Conservation (phyloP, 768 basidiomycete species). For the Mycena galericulata region DNA sequence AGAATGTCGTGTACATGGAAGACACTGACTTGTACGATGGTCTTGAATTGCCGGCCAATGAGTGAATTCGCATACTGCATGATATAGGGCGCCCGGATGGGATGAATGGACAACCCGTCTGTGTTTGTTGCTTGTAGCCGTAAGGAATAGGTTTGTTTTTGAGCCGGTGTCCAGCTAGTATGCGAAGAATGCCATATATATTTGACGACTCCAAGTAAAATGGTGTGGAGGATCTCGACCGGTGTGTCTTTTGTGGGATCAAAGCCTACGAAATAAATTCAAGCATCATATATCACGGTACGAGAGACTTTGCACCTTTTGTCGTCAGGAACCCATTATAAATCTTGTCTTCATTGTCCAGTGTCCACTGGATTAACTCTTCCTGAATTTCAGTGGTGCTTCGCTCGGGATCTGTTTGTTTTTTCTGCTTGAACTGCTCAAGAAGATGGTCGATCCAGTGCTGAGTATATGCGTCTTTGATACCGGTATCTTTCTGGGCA, state of each 20-base stretch:
- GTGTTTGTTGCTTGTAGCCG: slow-evolving; percentile 38
- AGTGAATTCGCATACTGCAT: slow-evolving; percentile 44
- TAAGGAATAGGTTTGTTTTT: slow-evolving; percentile 31
- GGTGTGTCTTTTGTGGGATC: slow-evolving; percentile 35
- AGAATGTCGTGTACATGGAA: slow-evolving; percentile 45
- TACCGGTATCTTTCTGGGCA: slow-evolving; percentile 47
- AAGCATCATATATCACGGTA: neutral
- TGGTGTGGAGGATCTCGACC: slow-evolving; percentile 45
- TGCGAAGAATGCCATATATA: slow-evolving; percentile 45
- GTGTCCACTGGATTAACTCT: slow-evolving; percentile 45
- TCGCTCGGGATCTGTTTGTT: slow-evolving; percentile 32
- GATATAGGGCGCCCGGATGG: slow-evolving; percentile 42
- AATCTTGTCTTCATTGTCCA: slow-evolving; percentile 36
- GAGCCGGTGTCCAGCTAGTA: slow-evolving; percentile 27
- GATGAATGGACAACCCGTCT: slow-evolving; percentile 22
- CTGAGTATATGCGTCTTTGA: slow-evolving; percentile 54
- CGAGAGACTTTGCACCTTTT: slow-evolving; percentile 35
- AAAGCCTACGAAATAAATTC: slow-evolving; percentile 6
- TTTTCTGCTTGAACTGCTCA: slow-evolving; percentile 32
- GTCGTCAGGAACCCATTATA: slow-evolving; percentile 48
- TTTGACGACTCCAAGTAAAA: slow-evolving; percentile 45
- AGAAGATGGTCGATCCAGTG: slow-evolving; percentile 52
- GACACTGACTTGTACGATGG: slow-evolving; percentile 38
- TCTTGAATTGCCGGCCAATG: slow-evolving; percentile 46
- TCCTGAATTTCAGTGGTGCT: slow-evolving; percentile 35